These are phyloP conservation scores for Domatiomyces catenatus DNA, from an alignment of 2,329 filamentous ascomycete genomes.

Conservation along the genomic window DNA sequence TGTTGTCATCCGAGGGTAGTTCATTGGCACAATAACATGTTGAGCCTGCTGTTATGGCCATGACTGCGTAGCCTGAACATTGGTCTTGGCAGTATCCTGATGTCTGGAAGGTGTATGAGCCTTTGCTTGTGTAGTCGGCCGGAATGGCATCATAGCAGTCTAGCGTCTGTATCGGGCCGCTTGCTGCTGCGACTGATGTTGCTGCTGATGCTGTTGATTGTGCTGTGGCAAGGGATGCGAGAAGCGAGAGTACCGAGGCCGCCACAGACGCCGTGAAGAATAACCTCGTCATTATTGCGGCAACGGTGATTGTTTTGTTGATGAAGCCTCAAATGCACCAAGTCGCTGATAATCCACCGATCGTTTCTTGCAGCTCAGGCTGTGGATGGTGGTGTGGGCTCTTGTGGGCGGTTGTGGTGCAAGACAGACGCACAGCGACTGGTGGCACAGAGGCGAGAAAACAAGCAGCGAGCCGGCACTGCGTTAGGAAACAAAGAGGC, in stretches of 20 bases:
- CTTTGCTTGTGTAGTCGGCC: conserved; percentile 33
- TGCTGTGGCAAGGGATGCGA: conserved; percentile 6
- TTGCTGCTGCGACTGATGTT: conserved; percentile 6
- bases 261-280: conserved; percentile 6
- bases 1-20: conserved; percentile 43
- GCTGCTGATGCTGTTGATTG: conserved; percentile 5
- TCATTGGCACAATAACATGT: conserved; percentile 60
- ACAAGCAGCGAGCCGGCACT: background rate
- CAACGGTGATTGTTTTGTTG: background rate
- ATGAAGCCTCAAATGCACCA: background rate
- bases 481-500: background rate
- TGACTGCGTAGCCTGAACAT: conserved; percentile 42
- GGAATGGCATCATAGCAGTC: conserved; percentile 36
- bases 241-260: conserved; percentile 6
- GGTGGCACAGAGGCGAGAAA: background rate
- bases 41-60: conserved; percentile 44
- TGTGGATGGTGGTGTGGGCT: background rate
- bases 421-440: background rate
- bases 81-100: conserved; percentile 39
- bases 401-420: background rate
- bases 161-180: conserved; percentile 11
- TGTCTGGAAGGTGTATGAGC: conserved; percentile 37
- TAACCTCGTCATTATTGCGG: conserved; percentile 9
- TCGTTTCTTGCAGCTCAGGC: background rate
- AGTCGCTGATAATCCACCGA: background rate